These are phyloP conservation scores for Drosera spatulata DNA, from an alignment of 179 eudicot genomes.

Conservation along the genomic window DNA sequence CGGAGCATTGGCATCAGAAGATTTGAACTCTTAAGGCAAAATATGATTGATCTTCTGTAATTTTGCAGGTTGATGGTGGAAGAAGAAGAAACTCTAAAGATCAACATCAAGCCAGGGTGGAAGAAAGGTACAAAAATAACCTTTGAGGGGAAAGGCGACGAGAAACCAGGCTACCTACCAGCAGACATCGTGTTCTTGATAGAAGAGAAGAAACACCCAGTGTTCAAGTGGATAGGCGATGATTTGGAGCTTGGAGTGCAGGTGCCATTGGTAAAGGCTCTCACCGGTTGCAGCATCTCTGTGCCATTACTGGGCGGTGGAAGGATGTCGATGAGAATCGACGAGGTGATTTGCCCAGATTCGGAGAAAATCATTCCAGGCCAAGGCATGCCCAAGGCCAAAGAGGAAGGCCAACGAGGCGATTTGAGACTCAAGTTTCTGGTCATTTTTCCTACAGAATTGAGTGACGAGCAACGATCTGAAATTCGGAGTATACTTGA, in stretches of 20 bases:
- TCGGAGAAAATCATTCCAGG: slow-evolving; percentile 44
- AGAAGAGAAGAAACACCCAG: slow-evolving; percentile 46
- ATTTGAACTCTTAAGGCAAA: no score
- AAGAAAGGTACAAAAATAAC: slow-evolving; percentile 63
- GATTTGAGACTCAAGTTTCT: slow-evolving; percentile 52
- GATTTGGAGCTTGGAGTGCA: slow-evolving; percentile 68
- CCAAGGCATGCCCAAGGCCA: slow-evolving; percentile 65
- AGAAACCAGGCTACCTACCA: slow-evolving; percentile 48
- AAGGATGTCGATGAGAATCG: slow-evolving; percentile 29
- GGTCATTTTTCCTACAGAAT: slow-evolving; percentile 36
- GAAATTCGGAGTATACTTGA: slow-evolving; percentile 32
- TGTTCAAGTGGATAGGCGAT: slow-evolving; percentile 50
- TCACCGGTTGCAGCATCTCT: slow-evolving; percentile 52
- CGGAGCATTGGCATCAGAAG: no score
- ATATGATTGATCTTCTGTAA: no score
- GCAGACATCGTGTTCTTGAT: slow-evolving; percentile 50
- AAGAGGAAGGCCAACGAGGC: slow-evolving; percentile 36
- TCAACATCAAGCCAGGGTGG: slow-evolving; percentile 75
- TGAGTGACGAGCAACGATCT: slow-evolving; percentile 37
- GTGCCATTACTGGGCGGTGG: slow-evolving; percentile 67
- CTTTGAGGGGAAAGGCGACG: slow-evolving; percentile 73
- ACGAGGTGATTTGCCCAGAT: slow-evolving; percentile 62
- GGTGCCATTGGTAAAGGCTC: slow-evolving; percentile 56
- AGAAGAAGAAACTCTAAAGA: slow-evolving; percentile 52
- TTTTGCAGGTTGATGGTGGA: slow-evolving; percentile 34